Evolutionary conservation across 2,329 filamentous ascomycete genomes (phyloP).

Genomic region (Cladosporium sp.): DNA sequence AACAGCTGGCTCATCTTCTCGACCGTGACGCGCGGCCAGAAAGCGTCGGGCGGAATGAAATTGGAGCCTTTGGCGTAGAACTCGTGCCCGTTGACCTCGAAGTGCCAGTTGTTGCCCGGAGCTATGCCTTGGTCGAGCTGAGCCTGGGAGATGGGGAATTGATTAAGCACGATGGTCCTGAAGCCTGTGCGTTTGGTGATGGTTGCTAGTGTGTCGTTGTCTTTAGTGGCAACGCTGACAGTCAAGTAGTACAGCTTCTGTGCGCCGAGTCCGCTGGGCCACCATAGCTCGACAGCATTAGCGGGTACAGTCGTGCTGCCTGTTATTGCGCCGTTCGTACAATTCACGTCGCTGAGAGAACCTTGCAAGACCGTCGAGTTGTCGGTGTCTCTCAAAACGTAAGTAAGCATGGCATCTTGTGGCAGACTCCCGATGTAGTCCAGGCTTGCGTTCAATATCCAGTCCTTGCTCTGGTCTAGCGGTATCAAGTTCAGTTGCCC

Average conservation of each 20-base stretch:
- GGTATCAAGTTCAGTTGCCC: constrained; percentile 57
- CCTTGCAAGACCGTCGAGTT: constrained; percentile 39
- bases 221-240: constrained; percentile 27
- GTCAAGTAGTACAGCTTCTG: constrained; percentile 57
- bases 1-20: constrained; percentile 51
- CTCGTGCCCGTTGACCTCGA: constrained; percentile 61
- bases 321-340: constrained; percentile 43
- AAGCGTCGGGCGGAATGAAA: constrained; percentile 59
- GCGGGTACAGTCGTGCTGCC: constrained; percentile 44
- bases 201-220: constrained; percentile 36
- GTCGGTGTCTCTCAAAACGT: constrained; percentile 44
- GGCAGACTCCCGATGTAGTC: constrained; percentile 52
- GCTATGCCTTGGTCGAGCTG: constrained; percentile 53
- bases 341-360: constrained; percentile 37
- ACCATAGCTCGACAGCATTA: constrained; percentile 54
- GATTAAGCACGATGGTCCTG: constrained; percentile 58
- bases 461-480: constrained; percentile 54
- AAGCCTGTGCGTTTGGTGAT: constrained; percentile 57
- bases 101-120: constrained; percentile 59
- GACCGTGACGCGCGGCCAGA: constrained; percentile 58
- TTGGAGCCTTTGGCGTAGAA: constrained; percentile 64
- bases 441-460: constrained; percentile 59
- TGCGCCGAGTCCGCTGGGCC: constrained; percentile 54
- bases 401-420: constrained; percentile 40
- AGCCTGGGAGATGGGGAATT: constrained; percentile 49